A percentile compares a stretch with the other conserved stretches of the same genome.
These are phyloP conservation scores for Dipteronia sinensis DNA, from an alignment of 345 rosid species.

Conservation along the genomic window DNA sequence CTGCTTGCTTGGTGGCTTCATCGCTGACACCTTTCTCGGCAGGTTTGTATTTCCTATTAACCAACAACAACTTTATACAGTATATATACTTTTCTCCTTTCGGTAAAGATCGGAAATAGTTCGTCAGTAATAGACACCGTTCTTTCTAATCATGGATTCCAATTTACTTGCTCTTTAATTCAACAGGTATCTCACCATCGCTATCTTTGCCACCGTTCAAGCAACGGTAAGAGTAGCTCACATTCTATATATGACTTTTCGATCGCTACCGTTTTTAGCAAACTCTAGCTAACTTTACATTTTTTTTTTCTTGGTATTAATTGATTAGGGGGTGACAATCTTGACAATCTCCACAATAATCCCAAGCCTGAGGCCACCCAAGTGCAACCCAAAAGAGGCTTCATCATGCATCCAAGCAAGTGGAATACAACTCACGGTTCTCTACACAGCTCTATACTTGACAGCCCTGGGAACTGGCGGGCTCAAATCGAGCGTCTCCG, in stretches of 20 bases:
- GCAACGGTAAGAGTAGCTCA: constrained; percentile 52
- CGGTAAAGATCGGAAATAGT: too few relatives aligned
- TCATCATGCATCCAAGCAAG: constrained; percentile 61
- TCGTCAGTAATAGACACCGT: background rate
- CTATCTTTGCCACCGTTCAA: constrained; percentile 81
- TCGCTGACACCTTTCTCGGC: constrained; percentile 97
- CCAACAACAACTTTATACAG: background rate
- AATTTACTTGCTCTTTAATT: constrained; percentile 12
- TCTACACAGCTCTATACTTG: constrained; percentile 75
- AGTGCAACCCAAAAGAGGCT: constrained; percentile 41
- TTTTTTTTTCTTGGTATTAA: background rate
- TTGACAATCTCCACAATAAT: constrained; percentile 80
- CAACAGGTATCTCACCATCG: constrained; percentile 78
- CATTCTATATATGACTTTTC: background rate
- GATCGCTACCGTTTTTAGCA: too few relatives aligned
- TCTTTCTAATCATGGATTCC: background rate
- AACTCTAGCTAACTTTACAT: too few relatives aligned
- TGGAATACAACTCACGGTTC: constrained; percentile 59
- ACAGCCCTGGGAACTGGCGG: constrained; percentile 96
- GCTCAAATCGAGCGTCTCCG: constrained; percentile 92
- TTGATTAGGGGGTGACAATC: constrained; percentile 70
- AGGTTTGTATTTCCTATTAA: constrained; percentile 37
- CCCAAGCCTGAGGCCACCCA: constrained; percentile 83
- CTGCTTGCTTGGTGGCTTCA: constrained; percentile 87
- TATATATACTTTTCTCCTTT: background rate